phyloP scores from a whole-genome alignment of 2,329 filamentous ascomycete genomes.

The Botrytis cinerea region DNA sequence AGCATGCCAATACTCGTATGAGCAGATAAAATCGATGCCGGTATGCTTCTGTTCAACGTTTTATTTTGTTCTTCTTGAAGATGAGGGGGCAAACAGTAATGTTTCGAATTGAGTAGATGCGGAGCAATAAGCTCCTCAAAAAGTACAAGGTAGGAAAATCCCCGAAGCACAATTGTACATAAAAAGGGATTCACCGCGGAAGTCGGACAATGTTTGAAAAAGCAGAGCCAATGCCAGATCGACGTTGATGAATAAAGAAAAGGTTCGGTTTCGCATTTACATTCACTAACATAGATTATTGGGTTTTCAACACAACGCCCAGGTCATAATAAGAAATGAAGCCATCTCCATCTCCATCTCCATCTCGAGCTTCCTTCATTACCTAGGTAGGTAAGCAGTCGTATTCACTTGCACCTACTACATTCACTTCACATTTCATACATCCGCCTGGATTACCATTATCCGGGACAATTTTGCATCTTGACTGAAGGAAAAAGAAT shows the following conservation, averaged over 20 bases:
- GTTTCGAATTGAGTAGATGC: constrained; percentile 8
- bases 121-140: neutral
- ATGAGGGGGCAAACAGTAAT: neutral
- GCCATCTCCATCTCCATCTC: neutral
- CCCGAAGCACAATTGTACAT: neutral
- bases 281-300: neutral
- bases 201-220: neutral
- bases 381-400: too few species aligned
- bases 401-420: neutral
- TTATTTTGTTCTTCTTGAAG: neutral
- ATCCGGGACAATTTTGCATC: neutral
- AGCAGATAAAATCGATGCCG: neutral
- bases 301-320: neutral
- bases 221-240: neutral
- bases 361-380: neutral
- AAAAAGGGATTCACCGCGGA: neutral
- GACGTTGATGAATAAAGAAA: neutral
- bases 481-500: neutral
- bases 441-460: neutral
- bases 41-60: neutral
- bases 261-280: neutral
- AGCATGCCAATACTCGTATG: neutral
- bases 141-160: neutral
- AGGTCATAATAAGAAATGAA: neutral
- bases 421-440: neutral